Evolutionary conservation across 148 eudicot genomes (phyloP).

Genomic region (Rhododendron molle): DNA sequence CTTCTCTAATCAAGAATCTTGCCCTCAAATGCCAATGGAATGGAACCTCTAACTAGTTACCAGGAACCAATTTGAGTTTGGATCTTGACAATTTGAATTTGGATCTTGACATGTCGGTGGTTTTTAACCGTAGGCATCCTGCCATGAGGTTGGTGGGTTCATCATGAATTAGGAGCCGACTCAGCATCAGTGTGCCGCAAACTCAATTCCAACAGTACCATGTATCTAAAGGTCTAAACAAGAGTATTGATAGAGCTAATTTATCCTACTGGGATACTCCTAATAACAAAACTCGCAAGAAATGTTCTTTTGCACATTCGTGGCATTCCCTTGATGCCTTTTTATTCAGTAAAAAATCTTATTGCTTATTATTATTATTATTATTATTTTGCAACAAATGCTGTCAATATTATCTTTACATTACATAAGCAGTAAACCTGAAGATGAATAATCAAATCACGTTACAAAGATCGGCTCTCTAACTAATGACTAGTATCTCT

Average conservation of each 20-base stretch:
- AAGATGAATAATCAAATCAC: background rate
- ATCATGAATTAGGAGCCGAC: no score
- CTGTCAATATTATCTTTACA: background rate
- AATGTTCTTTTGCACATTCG: background rate
- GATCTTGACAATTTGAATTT: no score
- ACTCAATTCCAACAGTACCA: background rate
- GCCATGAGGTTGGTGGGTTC: no score
- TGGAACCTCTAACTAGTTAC: no score
- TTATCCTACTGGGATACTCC: no score
- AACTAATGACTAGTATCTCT: constrained; percentile 10
- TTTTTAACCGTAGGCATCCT: no score
- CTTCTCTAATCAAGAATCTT: no score
- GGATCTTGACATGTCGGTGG: no score
- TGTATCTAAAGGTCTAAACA: background rate
- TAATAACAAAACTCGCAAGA: background rate
- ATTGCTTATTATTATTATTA: background rate
- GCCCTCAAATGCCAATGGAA: no score
- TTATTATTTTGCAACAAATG: background rate
- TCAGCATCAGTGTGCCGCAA: no score
- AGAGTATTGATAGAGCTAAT: background rate
- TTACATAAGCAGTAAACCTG: background rate
- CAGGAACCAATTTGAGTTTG: background rate
- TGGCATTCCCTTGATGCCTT: background rate
- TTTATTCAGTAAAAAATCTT: background rate
- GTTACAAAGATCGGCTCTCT: background rate